A percentile compares a stretch with the other conserved stretches of the same genome.
These are phyloP conservation scores for Trebouxia sp. DNA, from an alignment of 139 green algal genomes.

Conservation along the genomic window DNA sequence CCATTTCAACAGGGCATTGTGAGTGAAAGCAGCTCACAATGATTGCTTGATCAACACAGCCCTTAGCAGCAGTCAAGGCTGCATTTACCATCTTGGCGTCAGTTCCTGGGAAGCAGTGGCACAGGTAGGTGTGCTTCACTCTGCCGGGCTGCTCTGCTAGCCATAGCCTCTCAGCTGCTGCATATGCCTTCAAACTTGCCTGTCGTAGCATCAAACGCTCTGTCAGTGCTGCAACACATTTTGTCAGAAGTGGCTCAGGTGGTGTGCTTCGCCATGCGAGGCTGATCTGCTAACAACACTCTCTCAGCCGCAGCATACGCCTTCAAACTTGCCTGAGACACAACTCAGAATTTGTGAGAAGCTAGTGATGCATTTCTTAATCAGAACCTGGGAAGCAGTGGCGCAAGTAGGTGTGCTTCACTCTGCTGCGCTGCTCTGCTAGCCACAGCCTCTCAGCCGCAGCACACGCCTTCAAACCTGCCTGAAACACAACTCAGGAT, in stretches of 20 bases:
- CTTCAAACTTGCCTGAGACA: too few species aligned
- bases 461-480: conserved; percentile 12
- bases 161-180: background rate
- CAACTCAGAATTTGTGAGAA: too few species aligned
- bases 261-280: too few species aligned
- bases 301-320: too few species aligned
- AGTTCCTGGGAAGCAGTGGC: conserved; percentile 11
- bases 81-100: conserved; percentile 22
- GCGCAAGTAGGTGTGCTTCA: conserved; percentile 8
- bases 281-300: too few species aligned
- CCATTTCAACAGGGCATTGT: background rate
- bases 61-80: background rate
- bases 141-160: background rate
- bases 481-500: too few species aligned
- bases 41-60: background rate
- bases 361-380: too few species aligned
- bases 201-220: too few species aligned
- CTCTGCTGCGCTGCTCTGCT: background rate
- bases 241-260: too few species aligned
- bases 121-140: conserved; percentile 8
- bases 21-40: background rate
- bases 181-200: conserved; percentile 2
- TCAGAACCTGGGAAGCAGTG: conserved; percentile 15
- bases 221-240: too few species aligned
- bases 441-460: conserved; percentile 9